A percentile compares a stretch with the other conserved stretches of the same genome.
Evolutionary conservation across 1,284 basidiomycete genomes (phyloP).

Genomic region (Baeospora myosura): DNA sequence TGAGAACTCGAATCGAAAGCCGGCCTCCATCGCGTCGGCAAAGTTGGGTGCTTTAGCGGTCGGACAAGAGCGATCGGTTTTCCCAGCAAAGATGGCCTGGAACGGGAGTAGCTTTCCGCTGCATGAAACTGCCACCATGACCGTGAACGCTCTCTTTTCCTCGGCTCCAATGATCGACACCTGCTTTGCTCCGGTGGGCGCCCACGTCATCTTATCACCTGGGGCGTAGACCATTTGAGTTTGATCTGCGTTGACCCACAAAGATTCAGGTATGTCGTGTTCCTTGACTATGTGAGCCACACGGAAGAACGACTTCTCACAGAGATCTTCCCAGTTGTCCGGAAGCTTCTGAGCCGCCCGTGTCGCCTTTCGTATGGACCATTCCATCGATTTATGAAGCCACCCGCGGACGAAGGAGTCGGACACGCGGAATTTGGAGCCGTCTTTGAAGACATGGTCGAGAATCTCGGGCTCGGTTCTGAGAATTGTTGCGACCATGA

Average conservation of each 20-base stretch:
- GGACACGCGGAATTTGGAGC: conserved; percentile 1
- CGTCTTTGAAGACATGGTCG: conserved; percentile 2
- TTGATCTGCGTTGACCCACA: conserved; percentile 2
- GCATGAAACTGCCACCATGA: no score
- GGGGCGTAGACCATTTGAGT: neutral
- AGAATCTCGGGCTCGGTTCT: neutral
- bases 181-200: conserved; percentile 2
- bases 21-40: neutral
- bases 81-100: conserved; percentile 1
- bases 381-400: conserved; percentile 9
- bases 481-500: conserved; percentile 1
- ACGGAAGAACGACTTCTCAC: conserved; percentile 23
- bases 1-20: neutral
- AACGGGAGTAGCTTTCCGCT: no score
- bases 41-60: neutral
- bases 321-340: conserved; percentile 21
- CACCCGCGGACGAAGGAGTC: conserved; percentile 5
- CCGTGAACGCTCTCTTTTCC: neutral
- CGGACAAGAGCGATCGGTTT: conserved; percentile 1
- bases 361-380: conserved; percentile 15
- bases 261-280: neutral
- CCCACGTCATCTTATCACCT: conserved; percentile 1
- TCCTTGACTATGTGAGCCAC: conserved; percentile 24
- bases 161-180: conserved; percentile 1
- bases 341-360: conserved; percentile 22